A percentile compares a stretch with the other conserved stretches of the same genome.
These are phyloP conservation scores for Chalciporus sp. DNA, from an alignment of 1,284 basidiomycete species.

Conservation along the genomic window DNA sequence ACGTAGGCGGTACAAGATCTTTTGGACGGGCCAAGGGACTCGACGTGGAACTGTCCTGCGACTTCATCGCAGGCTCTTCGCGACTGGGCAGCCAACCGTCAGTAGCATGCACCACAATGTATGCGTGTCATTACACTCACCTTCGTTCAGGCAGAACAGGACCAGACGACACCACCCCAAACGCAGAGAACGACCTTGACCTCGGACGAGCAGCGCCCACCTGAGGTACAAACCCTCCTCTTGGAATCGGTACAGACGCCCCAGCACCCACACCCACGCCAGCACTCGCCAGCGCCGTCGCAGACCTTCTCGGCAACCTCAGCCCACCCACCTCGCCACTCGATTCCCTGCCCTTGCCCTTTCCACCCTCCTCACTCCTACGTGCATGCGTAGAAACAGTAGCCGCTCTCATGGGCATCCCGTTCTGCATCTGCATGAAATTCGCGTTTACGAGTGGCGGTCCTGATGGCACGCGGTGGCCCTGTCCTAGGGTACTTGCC, in stretches of 20 bases:
- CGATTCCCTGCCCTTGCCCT: background rate
- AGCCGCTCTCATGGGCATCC: conserved; percentile 30
- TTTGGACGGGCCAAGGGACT: conserved; percentile 4
- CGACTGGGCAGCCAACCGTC: conserved; percentile 11
- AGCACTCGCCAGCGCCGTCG: background rate
- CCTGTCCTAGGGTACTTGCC: conserved; percentile 5
- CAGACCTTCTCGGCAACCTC: conserved; percentile 22
- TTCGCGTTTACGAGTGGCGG: background rate
- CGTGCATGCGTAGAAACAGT: conserved; percentile 35
- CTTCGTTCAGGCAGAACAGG: conserved; percentile 15
- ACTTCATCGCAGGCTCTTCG: conserved; percentile 26
- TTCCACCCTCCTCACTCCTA: conserved; percentile 14
- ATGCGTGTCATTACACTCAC: conserved; percentile 12
- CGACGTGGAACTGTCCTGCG: background rate
- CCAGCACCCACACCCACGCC: background rate
- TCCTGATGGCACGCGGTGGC: background rate
- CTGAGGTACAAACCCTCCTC: conserved; percentile 65
- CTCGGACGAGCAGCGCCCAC: conserved; percentile 55
- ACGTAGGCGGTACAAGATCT: conserved; percentile 20
- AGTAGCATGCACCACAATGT: background rate
- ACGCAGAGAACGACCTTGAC: conserved; percentile 75
- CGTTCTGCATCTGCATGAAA: background rate
- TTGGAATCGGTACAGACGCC: conserved; percentile 41
- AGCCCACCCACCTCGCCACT: conserved; percentile 1
- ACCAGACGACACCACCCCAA: conserved; percentile 38